These are phyloP conservation scores for Fistulinella cinereoalba DNA, from an alignment of 1,284 basidiomycete species.

Conservation along the genomic window DNA sequence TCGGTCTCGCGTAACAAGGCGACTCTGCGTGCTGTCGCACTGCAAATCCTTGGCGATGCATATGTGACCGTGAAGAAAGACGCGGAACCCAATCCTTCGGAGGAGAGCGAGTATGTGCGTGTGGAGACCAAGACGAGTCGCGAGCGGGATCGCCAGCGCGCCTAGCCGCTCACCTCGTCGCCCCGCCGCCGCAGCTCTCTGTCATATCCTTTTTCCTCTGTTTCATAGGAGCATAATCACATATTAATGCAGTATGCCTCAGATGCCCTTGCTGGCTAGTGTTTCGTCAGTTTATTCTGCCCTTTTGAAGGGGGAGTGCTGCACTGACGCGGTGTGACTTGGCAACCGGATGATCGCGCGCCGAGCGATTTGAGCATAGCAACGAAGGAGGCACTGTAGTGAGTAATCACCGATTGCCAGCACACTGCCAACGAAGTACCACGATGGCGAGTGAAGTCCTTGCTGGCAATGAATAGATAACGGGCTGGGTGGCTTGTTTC, in stretches of 20 bases:
- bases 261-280: not conserved
- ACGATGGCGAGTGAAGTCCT: no score
- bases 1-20: slow-evolving; percentile 57
- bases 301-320: no score
- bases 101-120: slow-evolving; percentile 79
- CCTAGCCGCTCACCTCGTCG: slow-evolving; percentile 7
- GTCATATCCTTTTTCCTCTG: not conserved
- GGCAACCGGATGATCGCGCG: no score
- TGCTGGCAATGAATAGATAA: no score
- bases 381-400: no score
- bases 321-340: no score
- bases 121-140: slow-evolving; percentile 73
- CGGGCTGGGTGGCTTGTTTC: no score
- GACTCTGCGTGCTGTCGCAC: slow-evolving; percentile 72
- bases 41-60: slow-evolving; percentile 82
- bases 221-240: slow-evolving; percentile 5
- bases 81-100: slow-evolving; percentile 37
- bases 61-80: slow-evolving; percentile 72
- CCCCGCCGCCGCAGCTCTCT: not conserved
- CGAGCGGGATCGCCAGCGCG: slow-evolving; percentile 35
- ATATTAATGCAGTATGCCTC: not conserved
- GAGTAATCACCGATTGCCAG: no score
- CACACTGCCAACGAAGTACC: no score
- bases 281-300: no score
- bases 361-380: no score